Percentiles rank a stretch among this genome's conserved stretches.
These are phyloP conservation scores for Xylaria polymorpha DNA, from an alignment of 2,329 filamentous ascomycete species.

Conservation along the genomic window DNA sequence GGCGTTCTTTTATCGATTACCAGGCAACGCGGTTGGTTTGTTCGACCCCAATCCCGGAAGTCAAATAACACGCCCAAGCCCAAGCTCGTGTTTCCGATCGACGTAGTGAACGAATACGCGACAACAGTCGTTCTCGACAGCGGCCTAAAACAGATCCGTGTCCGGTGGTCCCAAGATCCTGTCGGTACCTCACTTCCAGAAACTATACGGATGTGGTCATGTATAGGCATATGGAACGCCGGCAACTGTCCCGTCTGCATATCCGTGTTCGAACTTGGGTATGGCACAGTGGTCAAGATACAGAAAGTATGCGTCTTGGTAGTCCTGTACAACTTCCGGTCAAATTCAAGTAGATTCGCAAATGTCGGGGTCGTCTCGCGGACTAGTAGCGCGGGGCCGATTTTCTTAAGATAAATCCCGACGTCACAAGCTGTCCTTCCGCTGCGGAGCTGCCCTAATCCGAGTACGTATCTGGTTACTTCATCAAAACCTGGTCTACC, in stretches of 20 bases:
- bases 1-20: not conserved
- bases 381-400: not conserved
- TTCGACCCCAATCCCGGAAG: not conserved
- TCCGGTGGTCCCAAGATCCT: not conserved
- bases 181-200: not conserved
- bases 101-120: not conserved
- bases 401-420: conserved; percentile 1
- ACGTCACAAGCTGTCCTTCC: not conserved
- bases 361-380: not conserved
- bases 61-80: not conserved
- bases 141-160: not conserved
- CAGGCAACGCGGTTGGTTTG: not conserved
- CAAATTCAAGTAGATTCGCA: not conserved
- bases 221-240: not conserved
- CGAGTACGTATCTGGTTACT: not conserved
- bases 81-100: not conserved
- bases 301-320: not conserved
- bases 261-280: not conserved
- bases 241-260: not conserved
- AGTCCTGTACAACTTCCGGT: not conserved
- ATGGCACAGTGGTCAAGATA: not conserved
- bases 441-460: not conserved
- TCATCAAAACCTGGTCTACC: not conserved
- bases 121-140: not conserved
- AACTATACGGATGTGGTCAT: not conserved